phyloP scores from a whole-genome alignment of 1,284 basidiomycete genomes.

The Testicularia cyperi region DNA sequence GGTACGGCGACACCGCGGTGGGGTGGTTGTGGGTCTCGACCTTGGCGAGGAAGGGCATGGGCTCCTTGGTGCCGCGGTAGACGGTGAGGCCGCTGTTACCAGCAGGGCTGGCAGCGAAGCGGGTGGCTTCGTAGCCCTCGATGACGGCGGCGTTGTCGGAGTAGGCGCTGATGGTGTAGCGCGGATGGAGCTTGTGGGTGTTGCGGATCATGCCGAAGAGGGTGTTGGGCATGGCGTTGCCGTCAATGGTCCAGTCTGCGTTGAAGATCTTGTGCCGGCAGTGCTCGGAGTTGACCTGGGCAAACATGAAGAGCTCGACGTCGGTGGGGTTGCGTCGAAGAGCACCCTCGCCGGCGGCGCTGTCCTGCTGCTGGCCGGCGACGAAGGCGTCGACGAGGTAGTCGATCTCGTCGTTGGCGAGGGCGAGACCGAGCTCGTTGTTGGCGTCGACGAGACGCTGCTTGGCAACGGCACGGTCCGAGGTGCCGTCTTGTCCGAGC shows the following conservation, averaged over 20 bases:
- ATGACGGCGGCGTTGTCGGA: slow-evolving; percentile 98
- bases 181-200: slow-evolving; percentile 77
- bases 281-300: slow-evolving; percentile 99
- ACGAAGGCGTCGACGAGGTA: slow-evolving; percentile 90
- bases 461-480: slow-evolving; percentile 43
- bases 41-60: slow-evolving; percentile 91
- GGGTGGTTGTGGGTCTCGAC: slow-evolving; percentile 99
- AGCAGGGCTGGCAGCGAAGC: slow-evolving; percentile 74
- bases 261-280: slow-evolving; percentile 99
- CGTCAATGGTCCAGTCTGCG: slow-evolving; percentile 90
- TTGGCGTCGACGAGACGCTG: slow-evolving; percentile 73
- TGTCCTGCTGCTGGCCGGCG: slow-evolving; percentile 60
- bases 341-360: slow-evolving; percentile 62
- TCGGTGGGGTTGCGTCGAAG: slow-evolving; percentile 68
- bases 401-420: slow-evolving; percentile 84
- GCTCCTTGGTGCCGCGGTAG: slow-evolving; percentile 46
- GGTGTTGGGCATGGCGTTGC: slow-evolving; percentile 69
- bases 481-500: slow-evolving; percentile 56
- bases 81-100: slow-evolving; percentile 15
- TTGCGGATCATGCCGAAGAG: slow-evolving; percentile 98
- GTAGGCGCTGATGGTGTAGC: slow-evolving; percentile 85
- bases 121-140: slow-evolving; percentile 72
- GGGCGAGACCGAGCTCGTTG: slow-evolving; percentile 81
- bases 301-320: slow-evolving; percentile 99
- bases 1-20: slow-evolving; percentile 95